Base-by-base conservation (phyloP, 1,139 yeast species). In the Diutina rugosa region DNA sequence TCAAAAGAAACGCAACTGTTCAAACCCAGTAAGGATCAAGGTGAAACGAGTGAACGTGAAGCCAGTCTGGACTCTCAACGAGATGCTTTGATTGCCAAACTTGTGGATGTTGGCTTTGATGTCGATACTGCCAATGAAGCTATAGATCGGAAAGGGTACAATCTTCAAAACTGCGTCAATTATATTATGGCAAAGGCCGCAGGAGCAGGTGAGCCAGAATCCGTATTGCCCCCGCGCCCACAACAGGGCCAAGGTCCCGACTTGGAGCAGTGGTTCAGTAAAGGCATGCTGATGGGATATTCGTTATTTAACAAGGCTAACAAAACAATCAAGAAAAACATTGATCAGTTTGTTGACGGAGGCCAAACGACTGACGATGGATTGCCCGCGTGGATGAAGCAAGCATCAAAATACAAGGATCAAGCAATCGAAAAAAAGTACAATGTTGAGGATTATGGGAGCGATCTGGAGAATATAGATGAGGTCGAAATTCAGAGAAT, bases 341-440 rank as follows among this genome's bases (percentile, higher is more conserved):
- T 87, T 51, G 87, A 83, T 57, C 81, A 80, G 63, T 80, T 85
- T 61, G 71, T 67, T 49, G 70, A 65, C 51, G 53, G 58, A 44
- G 30, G 46, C 29, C 47, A 47, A 1, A 28, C 30, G n/a, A 45
- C 28, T 8, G 12, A 32, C 10, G 56, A 51, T 57, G 79, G 79
- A 16, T 70, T 78, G 59, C 96, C 96, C 0, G 83, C 86, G 3
- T 89, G 96, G 96, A 85, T 89, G 93, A 77, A 74, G 58, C 78
- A 80, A 60, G 84, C 79, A 63, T 76, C 70, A 54, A 74, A 65
- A 63, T 78, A 81, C 65, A 80, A 77, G 58, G 65, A 65, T n/a
- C 71, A 69, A 47, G 78, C 78, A 4, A 55, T 67, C 1, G 77
- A 76, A 56, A 72, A 74, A 48, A 71, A 67, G 58, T 62, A 62